Conservation (phyloP, 177 flowering plant species). For the Vitis hybrid region DNA sequence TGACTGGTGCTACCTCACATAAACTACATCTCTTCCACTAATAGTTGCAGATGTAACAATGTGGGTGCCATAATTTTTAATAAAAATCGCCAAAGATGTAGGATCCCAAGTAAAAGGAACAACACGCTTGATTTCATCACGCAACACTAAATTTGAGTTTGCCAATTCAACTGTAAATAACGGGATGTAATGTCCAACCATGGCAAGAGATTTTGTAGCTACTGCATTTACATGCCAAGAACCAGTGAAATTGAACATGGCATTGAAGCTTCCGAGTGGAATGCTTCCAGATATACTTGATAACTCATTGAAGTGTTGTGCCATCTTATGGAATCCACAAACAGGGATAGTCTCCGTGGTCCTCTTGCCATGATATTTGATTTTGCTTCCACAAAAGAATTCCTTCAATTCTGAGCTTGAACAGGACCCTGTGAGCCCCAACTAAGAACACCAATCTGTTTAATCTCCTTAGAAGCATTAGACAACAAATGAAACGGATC, state of each 20-base stretch:
- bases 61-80: conserved; percentile 95
- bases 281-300: conserved; percentile 56
- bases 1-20: conserved; percentile 90
- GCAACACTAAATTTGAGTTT: conserved; percentile 48
- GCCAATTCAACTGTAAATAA: conserved; percentile 54
- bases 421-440: too few species aligned
- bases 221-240: conserved; percentile 67
- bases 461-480: too few species aligned
- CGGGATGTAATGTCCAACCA: conserved; percentile 68
- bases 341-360: too few species aligned
- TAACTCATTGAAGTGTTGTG: conserved; percentile 50
- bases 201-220: conserved; percentile 72
- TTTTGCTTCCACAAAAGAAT: too few species aligned
- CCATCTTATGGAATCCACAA: too few species aligned
- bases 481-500: too few species aligned
- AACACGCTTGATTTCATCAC: conserved; percentile 69
- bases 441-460: too few species aligned
- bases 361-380: too few species aligned
- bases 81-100: conserved; percentile 88
- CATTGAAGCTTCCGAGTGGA: conserved; percentile 88
- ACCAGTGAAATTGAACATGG: conserved; percentile 97
- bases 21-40: conserved; percentile 97
- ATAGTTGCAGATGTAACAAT: conserved; percentile 83
- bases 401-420: too few species aligned
- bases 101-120: conserved; percentile 96